phyloP scores from a whole-genome alignment of 1,284 basidiomycete species.

The Caloboletus inedulis region DNA sequence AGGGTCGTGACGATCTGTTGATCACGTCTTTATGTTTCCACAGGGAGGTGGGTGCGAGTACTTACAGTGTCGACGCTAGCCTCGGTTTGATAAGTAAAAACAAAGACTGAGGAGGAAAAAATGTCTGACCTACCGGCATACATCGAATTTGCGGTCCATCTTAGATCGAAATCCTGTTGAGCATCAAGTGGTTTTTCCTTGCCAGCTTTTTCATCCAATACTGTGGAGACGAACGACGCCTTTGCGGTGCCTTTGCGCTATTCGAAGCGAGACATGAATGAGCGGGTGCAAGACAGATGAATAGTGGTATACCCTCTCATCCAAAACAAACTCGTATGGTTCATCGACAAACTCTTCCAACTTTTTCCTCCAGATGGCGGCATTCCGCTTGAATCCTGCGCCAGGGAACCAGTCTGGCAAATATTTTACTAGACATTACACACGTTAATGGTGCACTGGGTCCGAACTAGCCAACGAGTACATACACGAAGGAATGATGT shows the following conservation, averaged over 20 bases:
- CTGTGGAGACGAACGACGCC: constrained; percentile 59
- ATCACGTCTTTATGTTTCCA: not conserved
- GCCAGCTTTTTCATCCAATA: constrained; percentile 41
- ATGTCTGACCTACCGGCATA: constrained; percentile 41
- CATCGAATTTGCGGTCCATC: constrained; percentile 75
- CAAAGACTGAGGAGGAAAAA: not conserved
- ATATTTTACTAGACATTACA: constrained; percentile 31
- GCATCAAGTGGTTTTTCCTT: constrained; percentile 27
- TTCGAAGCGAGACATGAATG: not conserved
- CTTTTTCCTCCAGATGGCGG: constrained; percentile 58
- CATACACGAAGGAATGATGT: constrained; percentile 50
- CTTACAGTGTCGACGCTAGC: constrained; percentile 61
- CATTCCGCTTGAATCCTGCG: constrained; percentile 50
- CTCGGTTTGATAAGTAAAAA: not conserved
- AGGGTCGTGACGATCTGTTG: constrained; percentile 47
- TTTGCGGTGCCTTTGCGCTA: constrained; percentile 53
- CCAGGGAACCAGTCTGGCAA: constrained; percentile 48
- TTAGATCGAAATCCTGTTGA: constrained; percentile 57
- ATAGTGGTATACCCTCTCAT: constrained; percentile 45
- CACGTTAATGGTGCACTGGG: constrained; percentile 2
- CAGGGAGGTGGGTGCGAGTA: not conserved
- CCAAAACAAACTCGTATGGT: constrained; percentile 59
- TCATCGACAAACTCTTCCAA: constrained; percentile 65
- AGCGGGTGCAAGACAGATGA: not conserved
- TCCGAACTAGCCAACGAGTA: not conserved